Percentiles rank a stretch among this genome's conserved stretches.
Evolutionary conservation across 2,329 filamentous ascomycete genomes (phyloP).

Genomic region (Aureobasidium lini): DNA sequence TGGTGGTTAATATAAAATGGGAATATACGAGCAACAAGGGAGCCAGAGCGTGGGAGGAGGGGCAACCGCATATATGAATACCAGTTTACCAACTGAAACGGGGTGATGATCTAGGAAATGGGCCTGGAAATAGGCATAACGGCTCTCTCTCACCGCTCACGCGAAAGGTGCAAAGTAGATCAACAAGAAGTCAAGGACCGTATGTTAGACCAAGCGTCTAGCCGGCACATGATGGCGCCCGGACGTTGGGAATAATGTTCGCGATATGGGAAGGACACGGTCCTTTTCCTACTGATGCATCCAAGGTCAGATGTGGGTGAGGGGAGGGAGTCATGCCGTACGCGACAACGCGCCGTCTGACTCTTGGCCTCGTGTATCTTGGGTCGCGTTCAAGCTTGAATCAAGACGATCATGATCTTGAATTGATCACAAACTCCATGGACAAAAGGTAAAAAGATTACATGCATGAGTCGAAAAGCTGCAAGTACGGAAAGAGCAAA

Average conservation of each 20-base stretch:
- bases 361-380: conserved; percentile 10
- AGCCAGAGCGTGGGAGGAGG: conserved; percentile 13
- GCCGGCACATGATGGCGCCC: conserved; percentile 13
- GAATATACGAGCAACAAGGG: background rate
- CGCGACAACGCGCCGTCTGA: conserved; percentile 6
- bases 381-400: background rate
- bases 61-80: conserved; percentile 12
- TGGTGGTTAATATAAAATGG: conserved; percentile 4
- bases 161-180: background rate
- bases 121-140: conserved; percentile 11
- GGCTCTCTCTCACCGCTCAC: conserved; percentile 12
- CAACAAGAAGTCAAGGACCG: background rate
- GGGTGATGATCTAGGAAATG: conserved; percentile 4
- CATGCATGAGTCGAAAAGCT: background rate
- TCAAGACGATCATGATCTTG: background rate
- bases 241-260: conserved; percentile 12
- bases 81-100: conserved; percentile 10
- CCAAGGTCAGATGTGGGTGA: conserved; percentile 7
- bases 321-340: conserved; percentile 6
- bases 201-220: conserved; percentile 12
- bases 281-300: conserved; percentile 2
- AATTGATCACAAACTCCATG: background rate
- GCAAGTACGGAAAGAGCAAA: background rate
- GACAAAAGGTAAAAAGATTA: conserved; percentile 1
- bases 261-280: conserved; percentile 5